Percentiles rank a stretch among this genome's conserved stretches.
phyloP scores from a whole-genome alignment of 306 rosid genomes.

The Quercus parvula region DNA sequence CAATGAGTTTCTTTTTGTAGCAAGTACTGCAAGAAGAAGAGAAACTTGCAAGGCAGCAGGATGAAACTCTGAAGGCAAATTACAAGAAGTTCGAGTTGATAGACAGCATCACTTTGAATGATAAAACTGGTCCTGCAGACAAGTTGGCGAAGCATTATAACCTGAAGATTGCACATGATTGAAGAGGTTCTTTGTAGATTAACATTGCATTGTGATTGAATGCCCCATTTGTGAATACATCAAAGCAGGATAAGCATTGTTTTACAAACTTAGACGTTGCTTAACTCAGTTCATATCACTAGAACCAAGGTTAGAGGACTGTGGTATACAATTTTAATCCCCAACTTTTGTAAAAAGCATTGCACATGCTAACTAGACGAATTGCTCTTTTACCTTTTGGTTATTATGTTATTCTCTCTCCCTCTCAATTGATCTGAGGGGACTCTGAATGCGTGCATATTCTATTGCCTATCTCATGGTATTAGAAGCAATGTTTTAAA shows the following conservation, averaged over 20 bases:
- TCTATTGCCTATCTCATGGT: no score
- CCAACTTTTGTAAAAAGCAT: not conserved
- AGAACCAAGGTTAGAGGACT: not conserved
- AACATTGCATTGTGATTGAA: not conserved
- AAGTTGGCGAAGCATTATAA: constrained; percentile 48
- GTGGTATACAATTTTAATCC: not conserved
- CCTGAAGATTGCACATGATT: constrained; percentile 30
- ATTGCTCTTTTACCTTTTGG: not conserved
- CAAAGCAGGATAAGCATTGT: not conserved
- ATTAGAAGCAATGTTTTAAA: no score
- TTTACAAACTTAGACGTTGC: not conserved
- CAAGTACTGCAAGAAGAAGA: constrained; percentile 51
- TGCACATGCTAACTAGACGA: not conserved
- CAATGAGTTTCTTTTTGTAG: constrained; percentile 28
- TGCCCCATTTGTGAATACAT: not conserved
- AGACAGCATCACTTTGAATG: constrained; percentile 35
- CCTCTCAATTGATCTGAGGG: no score
- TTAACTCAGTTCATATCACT: not conserved
- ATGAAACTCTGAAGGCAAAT: constrained; percentile 36
- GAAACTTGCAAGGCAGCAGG: constrained; percentile 64
- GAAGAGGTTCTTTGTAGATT: not conserved
- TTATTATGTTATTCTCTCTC: not conserved
- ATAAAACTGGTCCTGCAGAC: constrained; percentile 46
- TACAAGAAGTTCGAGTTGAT: constrained; percentile 56
- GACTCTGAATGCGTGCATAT: no score